Conservation (phyloP, 139 green algal species). For the Chlamydomonas sphaeroides region DNA sequence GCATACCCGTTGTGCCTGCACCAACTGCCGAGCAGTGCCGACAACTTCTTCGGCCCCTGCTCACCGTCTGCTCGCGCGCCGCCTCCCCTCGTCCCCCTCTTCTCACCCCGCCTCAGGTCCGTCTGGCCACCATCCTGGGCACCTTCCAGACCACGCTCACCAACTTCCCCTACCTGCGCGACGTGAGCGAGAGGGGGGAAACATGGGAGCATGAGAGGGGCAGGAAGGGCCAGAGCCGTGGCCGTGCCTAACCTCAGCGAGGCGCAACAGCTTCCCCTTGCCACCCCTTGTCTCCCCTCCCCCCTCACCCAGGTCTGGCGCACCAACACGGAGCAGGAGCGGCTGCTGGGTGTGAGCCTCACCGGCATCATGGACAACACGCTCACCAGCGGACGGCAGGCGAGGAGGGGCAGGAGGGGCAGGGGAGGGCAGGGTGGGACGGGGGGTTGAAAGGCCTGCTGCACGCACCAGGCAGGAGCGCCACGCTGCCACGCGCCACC, state of each 20-base stretch:
- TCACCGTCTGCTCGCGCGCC: too few relatives aligned
- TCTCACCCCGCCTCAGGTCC: neutral
- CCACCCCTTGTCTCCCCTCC: neutral
- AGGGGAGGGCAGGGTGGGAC: too few relatives aligned
- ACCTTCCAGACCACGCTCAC: conserved; percentile 57
- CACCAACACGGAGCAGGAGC: conserved; percentile 56
- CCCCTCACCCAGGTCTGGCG: conserved; percentile 43
- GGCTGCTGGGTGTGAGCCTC: conserved; percentile 58
- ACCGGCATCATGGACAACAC: conserved; percentile 67
- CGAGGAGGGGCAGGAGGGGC: neutral
- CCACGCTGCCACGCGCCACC: too few relatives aligned
- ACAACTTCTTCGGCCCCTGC: too few relatives aligned
- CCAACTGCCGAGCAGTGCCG: too few relatives aligned
- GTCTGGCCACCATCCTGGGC: conserved; percentile 49
- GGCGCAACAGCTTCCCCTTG: neutral
- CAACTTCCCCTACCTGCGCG: conserved; percentile 43
- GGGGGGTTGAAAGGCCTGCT: too few relatives aligned
- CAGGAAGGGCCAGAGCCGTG: neutral
- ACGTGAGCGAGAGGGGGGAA: conserved; percentile 12
- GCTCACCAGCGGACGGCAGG: conserved; percentile 35
- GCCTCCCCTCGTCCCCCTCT: too few relatives aligned
- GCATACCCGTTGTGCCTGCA: too few relatives aligned
- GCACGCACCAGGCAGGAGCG: too few relatives aligned
- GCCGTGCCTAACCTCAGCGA: neutral
- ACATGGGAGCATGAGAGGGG: neutral